A percentile compares a stretch with the other conserved stretches of the same genome.
phyloP scores from a whole-genome alignment of 2,329 filamentous ascomycete species.

The Conoideocrella luteorostrata region DNA sequence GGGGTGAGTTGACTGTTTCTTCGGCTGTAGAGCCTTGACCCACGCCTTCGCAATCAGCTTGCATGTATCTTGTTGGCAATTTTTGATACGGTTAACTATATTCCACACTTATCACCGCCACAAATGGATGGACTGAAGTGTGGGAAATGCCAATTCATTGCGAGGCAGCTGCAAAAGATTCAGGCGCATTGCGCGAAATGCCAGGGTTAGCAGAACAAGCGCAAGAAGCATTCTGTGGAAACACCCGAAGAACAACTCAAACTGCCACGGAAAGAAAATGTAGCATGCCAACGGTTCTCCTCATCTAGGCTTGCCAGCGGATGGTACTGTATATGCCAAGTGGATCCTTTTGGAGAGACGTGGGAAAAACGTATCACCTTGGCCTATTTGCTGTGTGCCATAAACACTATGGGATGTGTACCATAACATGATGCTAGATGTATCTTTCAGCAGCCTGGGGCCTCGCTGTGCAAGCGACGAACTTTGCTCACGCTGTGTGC shows the following conservation, averaged over 20 bases:
- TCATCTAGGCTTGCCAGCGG: neutral
- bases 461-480: too few species aligned
- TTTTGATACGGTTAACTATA: constrained; percentile 34
- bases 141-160: neutral
- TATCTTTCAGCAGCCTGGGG: too few species aligned
- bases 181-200: neutral
- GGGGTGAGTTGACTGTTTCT: constrained; percentile 70
- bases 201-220: neutral
- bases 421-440: too few species aligned
- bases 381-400: too few species aligned
- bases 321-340: too few species aligned
- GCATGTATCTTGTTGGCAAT: constrained; percentile 62
- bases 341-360: too few species aligned
- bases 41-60: constrained; percentile 69
- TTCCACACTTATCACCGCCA: neutral
- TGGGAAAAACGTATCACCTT: too few species aligned
- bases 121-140: neutral
- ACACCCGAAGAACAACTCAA: neutral
- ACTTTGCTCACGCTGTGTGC: too few species aligned
- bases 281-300: neutral
- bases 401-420: too few species aligned
- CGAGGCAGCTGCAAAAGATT: neutral
- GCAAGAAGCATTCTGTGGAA: neutral
- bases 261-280: neutral
- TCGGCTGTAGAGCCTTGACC: constrained; percentile 68